These are phyloP conservation scores for Cryptosporidium andersoni DNA, from an alignment of 169 alveolate genomes.

Conservation along the genomic window DNA sequence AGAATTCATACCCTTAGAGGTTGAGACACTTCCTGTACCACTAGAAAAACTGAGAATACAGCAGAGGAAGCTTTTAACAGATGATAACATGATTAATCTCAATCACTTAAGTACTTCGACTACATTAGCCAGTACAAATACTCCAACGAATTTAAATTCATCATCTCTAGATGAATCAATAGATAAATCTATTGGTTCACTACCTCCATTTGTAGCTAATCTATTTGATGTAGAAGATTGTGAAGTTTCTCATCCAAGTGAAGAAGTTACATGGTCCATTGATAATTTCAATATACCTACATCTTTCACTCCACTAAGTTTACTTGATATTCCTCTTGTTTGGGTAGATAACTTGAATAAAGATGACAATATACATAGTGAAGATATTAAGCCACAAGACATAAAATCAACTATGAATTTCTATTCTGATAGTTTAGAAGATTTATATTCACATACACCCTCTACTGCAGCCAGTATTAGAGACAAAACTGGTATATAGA, in stretches of 20 bases:
- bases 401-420: slow-evolving; percentile 5
- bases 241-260: background rate
- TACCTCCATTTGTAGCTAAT: slow-evolving; percentile 46
- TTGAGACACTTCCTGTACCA: slow-evolving; percentile 51
- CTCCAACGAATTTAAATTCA: background rate
- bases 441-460: slow-evolving; percentile 60
- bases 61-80: background rate
- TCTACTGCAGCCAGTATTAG: slow-evolving; percentile 66
- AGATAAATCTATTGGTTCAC: slow-evolving; percentile 6
- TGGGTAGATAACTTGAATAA: slow-evolving; percentile 33
- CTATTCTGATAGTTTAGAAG: slow-evolving; percentile 63
- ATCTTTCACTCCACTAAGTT: slow-evolving; percentile 46
- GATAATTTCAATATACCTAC: background rate
- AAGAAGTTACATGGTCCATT: background rate
- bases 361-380: background rate
- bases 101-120: slow-evolving; percentile 30
- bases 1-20: slow-evolving; percentile 62
- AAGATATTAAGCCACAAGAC: slow-evolving; percentile 18
- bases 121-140: slow-evolving; percentile 3
- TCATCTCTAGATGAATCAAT: background rate
- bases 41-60: slow-evolving; percentile 4
- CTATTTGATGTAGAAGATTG: slow-evolving; percentile 5
- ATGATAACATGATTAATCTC: slow-evolving; percentile 4
- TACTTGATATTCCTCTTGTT: slow-evolving; percentile 51
- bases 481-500: slow-evolving; percentile 39